Evolutionary conservation across 169 alveolate genomes (phyloP), one percentile per base, ranked within the genome.

Genomic region (Theileria parva): DNA sequence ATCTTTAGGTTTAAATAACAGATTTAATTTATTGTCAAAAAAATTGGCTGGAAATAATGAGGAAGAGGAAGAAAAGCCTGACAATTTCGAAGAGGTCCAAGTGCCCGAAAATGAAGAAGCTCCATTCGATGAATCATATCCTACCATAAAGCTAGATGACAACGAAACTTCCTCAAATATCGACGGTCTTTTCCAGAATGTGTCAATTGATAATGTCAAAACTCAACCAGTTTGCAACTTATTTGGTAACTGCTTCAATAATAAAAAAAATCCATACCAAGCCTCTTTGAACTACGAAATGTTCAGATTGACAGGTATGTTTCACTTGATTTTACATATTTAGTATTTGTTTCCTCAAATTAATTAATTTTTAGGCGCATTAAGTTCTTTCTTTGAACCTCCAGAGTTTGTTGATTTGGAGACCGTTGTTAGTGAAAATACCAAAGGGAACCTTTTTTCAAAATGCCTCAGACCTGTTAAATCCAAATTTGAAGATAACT

Each of bases 391-490:
- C 27, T n/a, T 55, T 17, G 64, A 55, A 4, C 64, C 64, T 55
- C 64, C 64, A 11, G 64, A 55, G 12, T 55, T 55, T 55, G 30
- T 55, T 55, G 64, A 55, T 55, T 55, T 15, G 64, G 64, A 55
- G 4, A 55, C 64, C 4, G 30, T 55, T 6, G 64, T 17, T 21
- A 15, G 12, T 21, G 64, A 21, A 5, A 55, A 55, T 55, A 4
- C 8, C 13, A 55, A 55, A 11, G 7, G 30, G 12, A 21, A 21
- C 27, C 12, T 55, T 17, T 55, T 55, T 55, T 55, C 64, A 11
- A 55, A 55, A 55, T 55, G 4, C 12, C 12, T 55, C 27, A 15
- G 64, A 55, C 21, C 12, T 21, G 4, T 55, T 17, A 55, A 55
- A 21, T 15, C 64, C 27, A 37, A 37, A 8, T 8, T 37, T 37